Percentiles rank a stretch among this genome's conserved stretches.
Evolutionary conservation across 352 stramenopile species (phyloP).

Genomic region (Phytopythium helicoides): DNA sequence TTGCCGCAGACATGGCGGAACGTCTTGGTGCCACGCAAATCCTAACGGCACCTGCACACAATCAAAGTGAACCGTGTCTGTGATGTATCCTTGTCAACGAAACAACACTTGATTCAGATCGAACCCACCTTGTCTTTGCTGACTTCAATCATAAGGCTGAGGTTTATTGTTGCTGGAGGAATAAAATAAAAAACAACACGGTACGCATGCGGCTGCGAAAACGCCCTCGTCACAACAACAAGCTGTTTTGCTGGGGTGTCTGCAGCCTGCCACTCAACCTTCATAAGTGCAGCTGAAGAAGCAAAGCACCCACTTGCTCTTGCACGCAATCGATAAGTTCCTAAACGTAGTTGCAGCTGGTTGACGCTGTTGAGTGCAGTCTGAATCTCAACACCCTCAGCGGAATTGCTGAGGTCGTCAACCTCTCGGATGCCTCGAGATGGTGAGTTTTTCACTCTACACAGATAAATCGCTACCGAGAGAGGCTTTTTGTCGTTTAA

Average conservation of each 20-base stretch:
- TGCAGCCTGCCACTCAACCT: constrained; percentile 34
- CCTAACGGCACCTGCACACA: constrained; percentile 8
- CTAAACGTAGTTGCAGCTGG: constrained; percentile 42
- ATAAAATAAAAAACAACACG: constrained; percentile 56
- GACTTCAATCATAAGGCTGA: constrained; percentile 49
- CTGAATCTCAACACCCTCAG: constrained; percentile 9
- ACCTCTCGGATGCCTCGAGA: too few species aligned
- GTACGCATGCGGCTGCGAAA: constrained; percentile 17
- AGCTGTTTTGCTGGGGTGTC: constrained; percentile 22
- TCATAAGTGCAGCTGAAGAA: constrained; percentile 14
- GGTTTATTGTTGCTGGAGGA: constrained; percentile 15
- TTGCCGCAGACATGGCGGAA: constrained; percentile 1
- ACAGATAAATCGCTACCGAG: neutral
- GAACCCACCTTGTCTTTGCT: constrained; percentile 29
- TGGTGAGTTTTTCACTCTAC: too few species aligned
- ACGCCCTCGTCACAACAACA: constrained; percentile 34
- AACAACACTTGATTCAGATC: neutral
- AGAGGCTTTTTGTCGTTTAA: constrained; percentile 7
- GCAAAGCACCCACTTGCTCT: constrained; percentile 19
- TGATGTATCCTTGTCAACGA: too few species aligned
- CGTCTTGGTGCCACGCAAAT: constrained; percentile 15
- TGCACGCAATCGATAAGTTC: constrained; percentile 35
- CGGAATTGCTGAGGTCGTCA: neutral
- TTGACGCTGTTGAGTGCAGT: constrained; percentile 19
- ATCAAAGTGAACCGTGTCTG: too few species aligned